Evolutionary conservation across 1,139 yeast species (phyloP), one percentile per base, ranked within the genome.

Genomic region (Trichomonascaceae sp.): DNA sequence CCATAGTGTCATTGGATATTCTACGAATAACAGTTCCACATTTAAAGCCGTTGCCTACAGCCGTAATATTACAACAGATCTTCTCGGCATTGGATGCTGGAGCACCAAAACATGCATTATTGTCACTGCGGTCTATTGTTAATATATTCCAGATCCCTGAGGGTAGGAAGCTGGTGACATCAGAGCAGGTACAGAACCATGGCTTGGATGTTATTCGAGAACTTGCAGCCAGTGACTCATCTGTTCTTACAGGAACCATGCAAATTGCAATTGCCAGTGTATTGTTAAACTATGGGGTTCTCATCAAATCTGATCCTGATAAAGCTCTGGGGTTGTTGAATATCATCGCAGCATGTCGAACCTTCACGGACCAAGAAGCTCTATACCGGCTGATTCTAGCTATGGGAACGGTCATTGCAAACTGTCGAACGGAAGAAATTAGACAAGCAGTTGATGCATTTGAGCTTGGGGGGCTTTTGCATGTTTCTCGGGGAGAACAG

Each of bases 1-100:
- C 78, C 56, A 70, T 81, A 3, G 78, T 85, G 1, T 85, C 83
- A 0, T 75, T 76, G 60, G 90, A 84, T 65, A 67, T 83, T 15
- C 63, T 83, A 49, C 74, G 90, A 49, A 63, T 79, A 17, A 71
- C 79, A 1, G 73, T 81, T 2, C 68, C 76, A 1, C 63, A 70
- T 13, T 65, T 79, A 5, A 69, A 72, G 1, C 49, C 60, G 1
- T 60, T 65, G 3, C 70, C 74, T 1, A 61, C 69, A 1, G 63
- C 67, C 20, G 63, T 60, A 3, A 55, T 65, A 24, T 46, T 67
- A 47, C 70, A 59, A 55, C 62, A 58, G 53, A 58, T 64, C n/a
- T 64, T 58, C 48, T 62, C 66, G 30, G 64, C 64, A 49, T 61
- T 68, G 49, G 69, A 72, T 30, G 63, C 71, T 4, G 66, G 62